Conservation (phyloP, 306 rosid genomes). For the Rosa persica region DNA sequence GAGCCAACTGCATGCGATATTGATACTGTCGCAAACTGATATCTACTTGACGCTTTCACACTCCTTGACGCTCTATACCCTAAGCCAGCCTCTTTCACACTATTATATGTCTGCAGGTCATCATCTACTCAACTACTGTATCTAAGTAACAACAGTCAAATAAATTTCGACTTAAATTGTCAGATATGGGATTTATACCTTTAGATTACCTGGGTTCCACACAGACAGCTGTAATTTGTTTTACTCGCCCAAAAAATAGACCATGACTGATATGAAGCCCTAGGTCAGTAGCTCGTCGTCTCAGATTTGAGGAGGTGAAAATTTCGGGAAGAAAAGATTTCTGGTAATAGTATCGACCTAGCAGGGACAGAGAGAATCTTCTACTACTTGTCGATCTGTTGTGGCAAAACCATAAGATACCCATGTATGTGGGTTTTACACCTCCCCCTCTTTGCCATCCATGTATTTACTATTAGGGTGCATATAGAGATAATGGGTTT, state of each 20-base stretch:
- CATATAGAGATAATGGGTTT: not conserved
- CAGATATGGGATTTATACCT: not conserved
- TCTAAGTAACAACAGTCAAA: not conserved
- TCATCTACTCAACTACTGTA: not conserved
- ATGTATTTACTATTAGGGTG: not conserved
- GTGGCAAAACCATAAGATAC: not conserved
- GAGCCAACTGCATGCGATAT: slow-evolving; percentile 27
- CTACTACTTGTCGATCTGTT: slow-evolving; percentile 1
- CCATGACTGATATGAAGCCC: not conserved
- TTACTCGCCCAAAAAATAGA: not conserved
- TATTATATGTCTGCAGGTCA: not conserved
- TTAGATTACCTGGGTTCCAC: slow-evolving; percentile 9
- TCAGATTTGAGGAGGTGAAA: not conserved
- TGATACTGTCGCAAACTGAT: not conserved
- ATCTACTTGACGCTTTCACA: not conserved
- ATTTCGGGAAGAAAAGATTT: not conserved
- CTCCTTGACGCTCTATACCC: not conserved
- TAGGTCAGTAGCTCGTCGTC: not conserved
- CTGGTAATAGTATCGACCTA: not conserved
- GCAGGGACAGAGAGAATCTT: slow-evolving; percentile 10
- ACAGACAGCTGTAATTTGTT: slow-evolving; percentile 15
- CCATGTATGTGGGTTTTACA: not conserved
- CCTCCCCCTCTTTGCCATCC: not conserved
- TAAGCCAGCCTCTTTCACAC: not conserved
- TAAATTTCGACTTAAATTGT: not conserved